phyloP scores from a whole-genome alignment of 495 filamentous ascomycete genomes.

The Bacidia gigantensis region DNA sequence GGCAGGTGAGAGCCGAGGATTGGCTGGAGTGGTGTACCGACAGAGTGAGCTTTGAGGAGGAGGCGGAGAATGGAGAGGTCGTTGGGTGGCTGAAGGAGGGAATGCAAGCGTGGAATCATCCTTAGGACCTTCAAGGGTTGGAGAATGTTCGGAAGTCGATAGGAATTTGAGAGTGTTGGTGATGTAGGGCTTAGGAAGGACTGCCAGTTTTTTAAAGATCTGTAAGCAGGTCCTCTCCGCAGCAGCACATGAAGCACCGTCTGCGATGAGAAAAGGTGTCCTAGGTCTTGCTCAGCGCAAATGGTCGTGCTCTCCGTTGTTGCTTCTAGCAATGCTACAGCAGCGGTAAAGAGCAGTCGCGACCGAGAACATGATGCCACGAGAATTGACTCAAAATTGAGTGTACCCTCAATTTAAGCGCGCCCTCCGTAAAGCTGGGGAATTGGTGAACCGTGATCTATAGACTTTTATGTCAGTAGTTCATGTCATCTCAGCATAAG shows the following conservation, averaged over 20 bases:
- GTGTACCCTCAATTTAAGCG: background rate
- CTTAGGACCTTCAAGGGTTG: too few species aligned
- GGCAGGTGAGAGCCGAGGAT: conserved; percentile 32
- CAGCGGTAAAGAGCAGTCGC: background rate
- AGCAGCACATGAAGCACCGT: conserved; percentile 5
- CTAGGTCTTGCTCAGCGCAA: background rate
- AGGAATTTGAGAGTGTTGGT: background rate
- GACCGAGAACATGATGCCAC: background rate
- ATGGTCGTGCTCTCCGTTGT: background rate
- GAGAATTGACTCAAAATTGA: background rate
- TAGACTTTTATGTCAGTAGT: too few species aligned
- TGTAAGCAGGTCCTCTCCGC: conserved; percentile 14
- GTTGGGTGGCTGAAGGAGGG: conserved; percentile 24
- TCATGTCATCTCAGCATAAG: too few species aligned
- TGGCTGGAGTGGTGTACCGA: conserved; percentile 27
- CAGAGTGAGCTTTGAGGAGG: conserved; percentile 22
- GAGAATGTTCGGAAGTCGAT: too few species aligned
- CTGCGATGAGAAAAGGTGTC: conserved; percentile 10
- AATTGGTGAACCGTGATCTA: too few species aligned
- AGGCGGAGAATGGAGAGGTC: conserved; percentile 21
- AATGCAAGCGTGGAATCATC: conserved; percentile 23
- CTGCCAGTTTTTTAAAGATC: too few species aligned
- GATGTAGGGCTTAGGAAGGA: background rate
- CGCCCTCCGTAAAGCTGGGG: background rate
- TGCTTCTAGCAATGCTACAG: background rate